Conservation (phyloP, 768 basidiomycete species). For the Kwoniella bestiolae region DNA sequence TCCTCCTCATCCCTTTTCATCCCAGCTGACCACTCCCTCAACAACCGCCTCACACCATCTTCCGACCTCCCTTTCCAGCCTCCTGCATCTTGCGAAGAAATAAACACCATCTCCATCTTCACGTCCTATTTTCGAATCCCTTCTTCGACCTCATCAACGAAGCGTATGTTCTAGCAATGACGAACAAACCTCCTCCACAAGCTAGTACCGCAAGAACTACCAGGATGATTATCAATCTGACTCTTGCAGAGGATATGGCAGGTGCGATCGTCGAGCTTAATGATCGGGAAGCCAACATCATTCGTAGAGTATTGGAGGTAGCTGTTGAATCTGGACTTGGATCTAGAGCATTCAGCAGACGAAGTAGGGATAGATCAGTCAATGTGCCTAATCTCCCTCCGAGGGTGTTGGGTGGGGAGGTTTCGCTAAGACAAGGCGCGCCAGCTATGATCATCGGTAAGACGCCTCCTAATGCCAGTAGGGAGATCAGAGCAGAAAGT, state of each 20-base stretch:
- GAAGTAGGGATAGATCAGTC: slow-evolving; percentile 75
- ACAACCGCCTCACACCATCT: slow-evolving; percentile 70
- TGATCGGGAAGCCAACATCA: slow-evolving; percentile 14
- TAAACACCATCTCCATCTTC: slow-evolving; percentile 78
- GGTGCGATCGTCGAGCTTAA: slow-evolving; percentile 51
- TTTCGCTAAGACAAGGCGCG: slow-evolving; percentile 70
- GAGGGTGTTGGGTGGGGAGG: slow-evolving; percentile 60
- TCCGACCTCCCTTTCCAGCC: slow-evolving; percentile 77
- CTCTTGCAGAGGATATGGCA: slow-evolving; percentile 59
- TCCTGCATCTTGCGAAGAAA: slow-evolving; percentile 67
- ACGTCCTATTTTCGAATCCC: slow-evolving; percentile 68
- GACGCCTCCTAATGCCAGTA: slow-evolving; percentile 71
- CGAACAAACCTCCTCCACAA: slow-evolving; percentile 68
- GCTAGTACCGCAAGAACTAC: slow-evolving; percentile 68
- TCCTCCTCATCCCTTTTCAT: slow-evolving; percentile 56
- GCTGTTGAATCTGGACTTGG: slow-evolving; percentile 41
- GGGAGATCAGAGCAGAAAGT: slow-evolving; percentile 69
- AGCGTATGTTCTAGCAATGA: slow-evolving; percentile 70
- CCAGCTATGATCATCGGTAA: slow-evolving; percentile 74
- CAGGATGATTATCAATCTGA: slow-evolving; percentile 72
- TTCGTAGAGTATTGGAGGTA: slow-evolving; percentile 55
- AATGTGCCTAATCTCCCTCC: slow-evolving; percentile 70
- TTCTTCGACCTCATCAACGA: slow-evolving; percentile 64
- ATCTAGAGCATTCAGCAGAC: slow-evolving; percentile 68
- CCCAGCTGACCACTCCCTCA: slow-evolving; percentile 66